Evolutionary conservation across 805 yeast genomes (phyloP).

Genomic region (Jamesozyma spencerorum): DNA sequence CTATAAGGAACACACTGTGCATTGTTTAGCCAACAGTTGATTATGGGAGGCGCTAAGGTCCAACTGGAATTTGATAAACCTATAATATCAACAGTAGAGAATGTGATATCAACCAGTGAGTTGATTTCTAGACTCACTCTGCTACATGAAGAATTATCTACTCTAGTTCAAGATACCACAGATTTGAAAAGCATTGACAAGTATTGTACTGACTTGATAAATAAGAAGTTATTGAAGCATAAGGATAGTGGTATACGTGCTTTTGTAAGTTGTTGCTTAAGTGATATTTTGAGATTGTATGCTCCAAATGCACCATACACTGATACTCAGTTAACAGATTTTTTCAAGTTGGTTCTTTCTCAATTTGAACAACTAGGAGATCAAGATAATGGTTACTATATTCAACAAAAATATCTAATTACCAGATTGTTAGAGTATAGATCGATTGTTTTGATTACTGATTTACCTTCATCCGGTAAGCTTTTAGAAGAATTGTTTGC

Average conservation of each 20-base stretch:
- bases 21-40: no score
- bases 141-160: constrained; percentile 55
- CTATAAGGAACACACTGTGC: not conserved
- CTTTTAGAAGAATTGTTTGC: constrained; percentile 50
- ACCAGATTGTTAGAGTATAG: constrained; percentile 67
- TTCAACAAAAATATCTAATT: constrained; percentile 55
- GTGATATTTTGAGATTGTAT: constrained; percentile 65
- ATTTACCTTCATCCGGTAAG: constrained; percentile 52
- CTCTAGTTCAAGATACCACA: constrained; percentile 50
- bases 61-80: constrained; percentile 35
- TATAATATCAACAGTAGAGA: constrained; percentile 47
- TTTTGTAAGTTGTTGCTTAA: constrained; percentile 58
- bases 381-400: constrained; percentile 48
- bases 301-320: constrained; percentile 91
- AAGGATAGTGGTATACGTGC: constrained; percentile 64
- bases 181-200: constrained; percentile 38
- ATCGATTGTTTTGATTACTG: constrained; percentile 64
- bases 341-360: constrained; percentile 56
- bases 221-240: constrained; percentile 49
- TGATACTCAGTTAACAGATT: constrained; percentile 47
- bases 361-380: constrained; percentile 53
- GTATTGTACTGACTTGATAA: constrained; percentile 44
- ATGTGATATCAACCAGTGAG: constrained; percentile 54
- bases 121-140: constrained; percentile 46
- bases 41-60: no score